Conservation (phyloP, 371 early-diverging fungal genomes). For the Smittium culicis region DNA sequence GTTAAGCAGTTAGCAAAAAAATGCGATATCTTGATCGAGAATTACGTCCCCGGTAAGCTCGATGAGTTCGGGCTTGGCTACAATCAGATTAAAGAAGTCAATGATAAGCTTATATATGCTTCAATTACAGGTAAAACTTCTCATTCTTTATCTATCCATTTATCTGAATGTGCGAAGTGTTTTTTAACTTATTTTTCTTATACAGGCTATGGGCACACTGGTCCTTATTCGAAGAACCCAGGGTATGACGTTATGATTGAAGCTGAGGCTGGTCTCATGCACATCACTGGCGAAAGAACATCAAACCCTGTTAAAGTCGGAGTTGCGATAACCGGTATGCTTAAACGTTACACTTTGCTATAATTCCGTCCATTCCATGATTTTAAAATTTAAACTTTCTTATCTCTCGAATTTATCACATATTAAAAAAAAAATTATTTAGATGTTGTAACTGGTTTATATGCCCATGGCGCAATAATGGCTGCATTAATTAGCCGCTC, state of each 20-base stretch:
- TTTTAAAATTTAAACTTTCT: no score
- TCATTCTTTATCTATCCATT: background rate
- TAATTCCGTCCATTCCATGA: no score
- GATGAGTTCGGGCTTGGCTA: slow-evolving; percentile 62
- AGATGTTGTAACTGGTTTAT: slow-evolving; percentile 68
- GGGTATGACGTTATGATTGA: slow-evolving; percentile 93
- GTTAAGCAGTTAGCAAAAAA: slow-evolving; percentile 48
- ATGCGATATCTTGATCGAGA: slow-evolving; percentile 77
- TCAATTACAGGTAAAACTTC: slow-evolving; percentile 46
- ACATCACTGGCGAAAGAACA: slow-evolving; percentile 77
- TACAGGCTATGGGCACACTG: slow-evolving; percentile 65
- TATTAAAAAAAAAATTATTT: no score
- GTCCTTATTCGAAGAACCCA: slow-evolving; percentile 61
- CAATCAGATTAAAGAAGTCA: slow-evolving; percentile 44
- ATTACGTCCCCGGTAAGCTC: slow-evolving; percentile 79
- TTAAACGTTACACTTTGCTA: no score
- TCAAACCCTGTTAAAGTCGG: slow-evolving; percentile 86
- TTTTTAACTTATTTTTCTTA: background rate
- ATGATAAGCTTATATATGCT: slow-evolving; percentile 71
- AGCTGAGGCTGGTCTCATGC: slow-evolving; percentile 87
- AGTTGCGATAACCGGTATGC: slow-evolving; percentile 77
- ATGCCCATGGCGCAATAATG: slow-evolving; percentile 75
- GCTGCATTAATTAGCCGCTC: slow-evolving; percentile 65
- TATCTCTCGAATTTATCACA: no score
- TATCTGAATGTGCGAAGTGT: background rate